These are phyloP conservation scores for Aurantiochytrium sp. DNA, from an alignment of 108 stramenopile species.

Conservation along the genomic window DNA sequence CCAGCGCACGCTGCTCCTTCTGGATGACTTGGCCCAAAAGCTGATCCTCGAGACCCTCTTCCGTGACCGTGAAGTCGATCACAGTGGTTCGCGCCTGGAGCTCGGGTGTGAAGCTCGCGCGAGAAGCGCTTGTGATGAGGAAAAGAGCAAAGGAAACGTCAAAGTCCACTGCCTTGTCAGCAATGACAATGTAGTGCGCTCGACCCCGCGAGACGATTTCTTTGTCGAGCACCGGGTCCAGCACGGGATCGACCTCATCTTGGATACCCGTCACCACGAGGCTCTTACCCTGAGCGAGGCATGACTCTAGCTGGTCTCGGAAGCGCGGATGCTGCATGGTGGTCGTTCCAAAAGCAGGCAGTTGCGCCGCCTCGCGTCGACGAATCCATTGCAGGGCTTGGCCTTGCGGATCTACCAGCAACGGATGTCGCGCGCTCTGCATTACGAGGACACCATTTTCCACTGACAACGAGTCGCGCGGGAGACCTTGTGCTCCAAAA, in stretches of 20 bases:
- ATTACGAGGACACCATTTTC: slow-evolving; percentile 52
- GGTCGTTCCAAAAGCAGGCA: slow-evolving; percentile 33
- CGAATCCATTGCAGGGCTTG: slow-evolving; percentile 44
- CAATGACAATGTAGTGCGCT: slow-evolving; percentile 33
- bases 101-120: slow-evolving; percentile 44
- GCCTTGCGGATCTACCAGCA: slow-evolving; percentile 51
- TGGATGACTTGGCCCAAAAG: slow-evolving; percentile 44
- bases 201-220: slow-evolving; percentile 31
- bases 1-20: slow-evolving; percentile 41
- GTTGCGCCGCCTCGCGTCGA: slow-evolving; percentile 17
- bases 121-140: slow-evolving; percentile 52
- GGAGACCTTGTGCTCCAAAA: slow-evolving; percentile 39
- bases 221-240: slow-evolving; percentile 44
- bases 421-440: slow-evolving; percentile 26
- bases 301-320: slow-evolving; percentile 42
- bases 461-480: slow-evolving; percentile 33
- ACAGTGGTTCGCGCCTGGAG: slow-evolving; percentile 44
- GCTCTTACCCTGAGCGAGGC: slow-evolving; percentile 38
- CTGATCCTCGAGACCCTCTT: slow-evolving; percentile 48
- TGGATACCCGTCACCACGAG: slow-evolving; percentile 34
- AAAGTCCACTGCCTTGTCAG: slow-evolving; percentile 40
- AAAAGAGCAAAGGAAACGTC: slow-evolving; percentile 43
- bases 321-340: slow-evolving; percentile 21
- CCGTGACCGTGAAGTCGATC: slow-evolving; percentile 49
- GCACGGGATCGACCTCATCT: slow-evolving; percentile 44